Evolutionary conservation across 768 basidiomycete species (phyloP).

Genomic region (Symmetrospora coprosmae): DNA sequence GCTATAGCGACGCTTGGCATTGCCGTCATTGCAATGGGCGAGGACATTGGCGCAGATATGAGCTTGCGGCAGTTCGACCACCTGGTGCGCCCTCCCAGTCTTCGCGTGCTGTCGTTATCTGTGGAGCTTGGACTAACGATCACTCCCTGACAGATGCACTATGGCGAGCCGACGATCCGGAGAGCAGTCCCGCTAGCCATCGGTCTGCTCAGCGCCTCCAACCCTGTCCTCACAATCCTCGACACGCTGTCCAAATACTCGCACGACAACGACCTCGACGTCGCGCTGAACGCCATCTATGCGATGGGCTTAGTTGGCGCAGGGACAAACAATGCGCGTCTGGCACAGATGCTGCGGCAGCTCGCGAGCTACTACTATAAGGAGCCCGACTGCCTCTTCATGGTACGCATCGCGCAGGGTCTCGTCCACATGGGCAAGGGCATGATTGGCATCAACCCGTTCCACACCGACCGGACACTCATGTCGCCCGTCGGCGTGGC

Average conservation of each 20-base stretch:
- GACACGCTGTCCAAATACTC: constrained; percentile 98
- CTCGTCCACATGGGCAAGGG: constrained; percentile 99
- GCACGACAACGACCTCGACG: constrained; percentile 93
- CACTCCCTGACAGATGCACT: constrained; percentile 70
- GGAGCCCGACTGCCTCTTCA: constrained; percentile 89
- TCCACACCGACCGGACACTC: constrained; percentile 80
- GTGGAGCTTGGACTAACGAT: constrained; percentile 26
- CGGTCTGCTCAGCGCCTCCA: constrained; percentile 84
- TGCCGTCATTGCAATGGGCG: constrained; percentile 90
- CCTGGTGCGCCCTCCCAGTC: constrained; percentile 47
- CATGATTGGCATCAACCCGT: constrained; percentile 88
- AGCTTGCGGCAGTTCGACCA: constrained; percentile 94
- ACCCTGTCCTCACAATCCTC: constrained; percentile 82
- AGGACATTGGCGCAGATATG: constrained; percentile 96
- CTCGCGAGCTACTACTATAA: constrained; percentile 97
- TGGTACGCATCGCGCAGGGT: constrained; percentile 88
- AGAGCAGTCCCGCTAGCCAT: constrained; percentile 88
- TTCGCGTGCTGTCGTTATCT: background rate
- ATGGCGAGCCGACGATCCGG: constrained; percentile 82
- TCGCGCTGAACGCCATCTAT: constrained; percentile 92
- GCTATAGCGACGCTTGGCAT: constrained; percentile 86
- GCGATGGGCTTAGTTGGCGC: constrained; percentile 98
- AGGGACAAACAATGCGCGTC: constrained; percentile 93
- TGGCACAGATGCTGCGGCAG: constrained; percentile 94
- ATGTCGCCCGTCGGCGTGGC: constrained; percentile 81